These are phyloP conservation scores for Suillus plorans DNA, from an alignment of 768 basidiomycete genomes.

Conservation along the genomic window DNA sequence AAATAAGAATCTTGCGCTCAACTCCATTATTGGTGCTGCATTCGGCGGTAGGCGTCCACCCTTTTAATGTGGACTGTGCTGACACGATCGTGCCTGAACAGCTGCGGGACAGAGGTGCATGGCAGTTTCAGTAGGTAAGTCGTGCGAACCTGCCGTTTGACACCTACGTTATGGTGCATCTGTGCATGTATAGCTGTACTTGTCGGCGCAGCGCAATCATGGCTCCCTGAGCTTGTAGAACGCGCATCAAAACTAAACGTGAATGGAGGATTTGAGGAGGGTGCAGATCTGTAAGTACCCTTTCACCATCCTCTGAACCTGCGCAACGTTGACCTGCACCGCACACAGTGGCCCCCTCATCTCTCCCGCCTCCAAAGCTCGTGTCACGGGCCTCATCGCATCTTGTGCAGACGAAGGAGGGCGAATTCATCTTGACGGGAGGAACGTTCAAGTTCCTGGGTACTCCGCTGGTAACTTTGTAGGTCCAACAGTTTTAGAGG, in stretches of 20 bases:
- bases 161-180: background rate
- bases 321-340: background rate
- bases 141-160: background rate
- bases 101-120: conserved; percentile 98
- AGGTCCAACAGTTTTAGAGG: conserved; percentile 89
- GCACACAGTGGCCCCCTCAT: conserved; percentile 68
- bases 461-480: conserved; percentile 93
- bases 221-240: conserved; percentile 86
- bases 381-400: conserved; percentile 72
- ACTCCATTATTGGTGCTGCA: conserved; percentile 90
- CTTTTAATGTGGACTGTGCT: conserved; percentile 15
- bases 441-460: conserved; percentile 60
- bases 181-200: conserved; percentile 52
- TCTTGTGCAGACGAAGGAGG: conserved; percentile 82
- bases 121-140: conserved; percentile 87
- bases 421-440: conserved; percentile 83
- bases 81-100: conserved; percentile 26
- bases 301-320: conserved; percentile 6
- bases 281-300: conserved; percentile 67
- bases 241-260: conserved; percentile 79
- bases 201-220: conserved; percentile 75
- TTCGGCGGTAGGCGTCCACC: conserved; percentile 66
- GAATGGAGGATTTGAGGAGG: conserved; percentile 87
- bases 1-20: conserved; percentile 88
- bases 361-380: conserved; percentile 77